phyloP scores from a whole-genome alignment of 2,329 filamentous ascomycete genomes.

The Sporothrix protearum region DNA sequence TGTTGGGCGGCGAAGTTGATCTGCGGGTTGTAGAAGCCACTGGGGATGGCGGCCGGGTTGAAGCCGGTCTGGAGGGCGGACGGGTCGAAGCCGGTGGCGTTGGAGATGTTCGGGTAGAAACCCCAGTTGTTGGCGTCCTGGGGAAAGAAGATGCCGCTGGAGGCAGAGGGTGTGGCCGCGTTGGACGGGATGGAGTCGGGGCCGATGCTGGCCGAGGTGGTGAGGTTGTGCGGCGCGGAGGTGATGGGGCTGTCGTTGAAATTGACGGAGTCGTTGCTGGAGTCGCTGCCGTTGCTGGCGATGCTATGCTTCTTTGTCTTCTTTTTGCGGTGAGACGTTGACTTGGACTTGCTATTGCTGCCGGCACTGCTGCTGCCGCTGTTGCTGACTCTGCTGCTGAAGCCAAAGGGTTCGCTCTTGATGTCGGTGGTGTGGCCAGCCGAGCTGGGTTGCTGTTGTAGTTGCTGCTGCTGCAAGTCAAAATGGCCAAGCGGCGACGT shows the following conservation, averaged over 20 bases:
- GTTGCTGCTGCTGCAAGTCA: background rate
- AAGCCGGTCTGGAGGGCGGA: slow-evolving; percentile 4
- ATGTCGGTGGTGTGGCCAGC: background rate
- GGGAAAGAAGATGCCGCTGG: slow-evolving; percentile 20
- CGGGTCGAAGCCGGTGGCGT: slow-evolving; percentile 36
- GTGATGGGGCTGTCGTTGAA: slow-evolving; percentile 14
- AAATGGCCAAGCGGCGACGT: slow-evolving; percentile 9
- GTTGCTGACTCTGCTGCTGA: slow-evolving; percentile 18
- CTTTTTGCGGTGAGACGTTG: background rate
- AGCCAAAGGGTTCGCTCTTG: background rate
- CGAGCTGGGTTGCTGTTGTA: background rate
- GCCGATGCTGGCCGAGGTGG: slow-evolving; percentile 33
- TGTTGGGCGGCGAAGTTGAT: slow-evolving; percentile 30
- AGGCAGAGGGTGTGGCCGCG: background rate
- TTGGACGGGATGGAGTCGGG: background rate
- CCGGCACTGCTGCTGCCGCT: slow-evolving; percentile 17
- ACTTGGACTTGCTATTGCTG: background rate
- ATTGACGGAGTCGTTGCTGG: background rate
- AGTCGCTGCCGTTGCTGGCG: background rate
- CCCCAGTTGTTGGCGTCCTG: slow-evolving; percentile 43
- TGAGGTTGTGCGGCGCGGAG: background rate
- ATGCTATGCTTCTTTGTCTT: slow-evolving; percentile 11
- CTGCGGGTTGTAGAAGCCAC: slow-evolving; percentile 30
- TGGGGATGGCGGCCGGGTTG: slow-evolving; percentile 34
- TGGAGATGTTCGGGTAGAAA: slow-evolving; percentile 47